These are phyloP conservation scores for Saturnispora gosingensis DNA, from an alignment of 805 yeast species.

Conservation along the genomic window DNA sequence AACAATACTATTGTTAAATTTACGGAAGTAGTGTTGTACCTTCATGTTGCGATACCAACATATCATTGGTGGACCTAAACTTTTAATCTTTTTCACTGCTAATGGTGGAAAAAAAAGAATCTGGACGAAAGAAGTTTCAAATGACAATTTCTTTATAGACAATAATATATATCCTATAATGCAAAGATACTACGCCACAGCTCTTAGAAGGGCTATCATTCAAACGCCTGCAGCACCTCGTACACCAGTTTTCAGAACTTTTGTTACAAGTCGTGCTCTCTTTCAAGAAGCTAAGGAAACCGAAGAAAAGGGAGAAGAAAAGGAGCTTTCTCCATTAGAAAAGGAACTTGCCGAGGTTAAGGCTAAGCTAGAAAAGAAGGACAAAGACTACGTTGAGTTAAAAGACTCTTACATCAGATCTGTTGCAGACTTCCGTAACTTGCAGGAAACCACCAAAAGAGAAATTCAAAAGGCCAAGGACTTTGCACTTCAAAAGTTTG, in stretches of 20 bases:
- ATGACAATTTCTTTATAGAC: neutral
- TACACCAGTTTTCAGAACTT: slow-evolving; percentile 16
- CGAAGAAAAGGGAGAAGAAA: slow-evolving; percentile 9
- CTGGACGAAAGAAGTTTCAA: neutral
- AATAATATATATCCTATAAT: slow-evolving; percentile 7
- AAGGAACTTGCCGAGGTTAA: slow-evolving; percentile 34
- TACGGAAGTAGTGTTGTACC: too few relatives aligned
- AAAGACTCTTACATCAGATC: slow-evolving; percentile 78
- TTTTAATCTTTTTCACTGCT: neutral
- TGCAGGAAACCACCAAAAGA: slow-evolving; percentile 82
- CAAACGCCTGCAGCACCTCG: slow-evolving; percentile 10
- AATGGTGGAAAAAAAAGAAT: neutral
- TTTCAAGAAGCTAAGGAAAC: slow-evolving; percentile 26
- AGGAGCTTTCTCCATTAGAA: slow-evolving; percentile 20
- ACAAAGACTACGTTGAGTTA: slow-evolving; percentile 67
- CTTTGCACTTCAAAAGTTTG: slow-evolving; percentile 86
- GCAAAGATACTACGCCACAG: slow-evolving; percentile 21
- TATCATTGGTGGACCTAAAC: neutral
- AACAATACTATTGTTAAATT: too few relatives aligned
- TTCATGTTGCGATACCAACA: too few relatives aligned
- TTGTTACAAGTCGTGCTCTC: slow-evolving; percentile 16
- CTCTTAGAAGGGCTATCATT: slow-evolving; percentile 13
- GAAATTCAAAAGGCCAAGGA: slow-evolving; percentile 83
- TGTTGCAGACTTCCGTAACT: slow-evolving; percentile 85
- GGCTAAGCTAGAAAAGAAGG: slow-evolving; percentile 48